Conservation (phyloP, 495 filamentous ascomycete species). For the Xylaria venustula region DNA sequence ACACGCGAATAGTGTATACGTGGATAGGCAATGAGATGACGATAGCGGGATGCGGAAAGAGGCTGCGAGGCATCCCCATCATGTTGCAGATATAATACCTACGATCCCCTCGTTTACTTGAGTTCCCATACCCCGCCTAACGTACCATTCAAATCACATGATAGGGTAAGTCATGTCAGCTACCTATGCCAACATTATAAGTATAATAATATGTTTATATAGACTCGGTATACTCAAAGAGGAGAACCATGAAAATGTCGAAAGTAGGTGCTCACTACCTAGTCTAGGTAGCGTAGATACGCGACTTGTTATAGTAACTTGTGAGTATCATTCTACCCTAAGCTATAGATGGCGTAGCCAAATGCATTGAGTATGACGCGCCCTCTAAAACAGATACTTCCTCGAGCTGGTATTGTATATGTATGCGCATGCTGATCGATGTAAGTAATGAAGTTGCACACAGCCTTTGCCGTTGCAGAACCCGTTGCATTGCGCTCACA, state of each 20-base stretch:
- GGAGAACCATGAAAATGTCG: background rate
- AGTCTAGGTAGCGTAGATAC: background rate
- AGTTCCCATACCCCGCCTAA: background rate
- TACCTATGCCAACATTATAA: too few species aligned
- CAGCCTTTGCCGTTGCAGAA: background rate
- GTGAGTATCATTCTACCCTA: too few species aligned
- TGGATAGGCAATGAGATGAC: background rate
- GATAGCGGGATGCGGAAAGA: background rate
- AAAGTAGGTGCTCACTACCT: too few species aligned
- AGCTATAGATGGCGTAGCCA: too few species aligned
- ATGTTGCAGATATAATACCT: too few species aligned
- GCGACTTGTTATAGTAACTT: too few species aligned
- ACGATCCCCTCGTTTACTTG: too few species aligned
- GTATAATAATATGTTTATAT: too few species aligned
- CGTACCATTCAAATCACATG: constrained; percentile 1
- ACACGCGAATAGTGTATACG: background rate
- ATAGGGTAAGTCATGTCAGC: background rate
- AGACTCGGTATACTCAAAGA: background rate
- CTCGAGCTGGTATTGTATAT: too few species aligned
- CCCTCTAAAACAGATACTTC: too few species aligned
- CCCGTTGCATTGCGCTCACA: background rate
- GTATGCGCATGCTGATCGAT: too few species aligned
- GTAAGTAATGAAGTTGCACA: background rate
- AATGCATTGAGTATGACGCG: too few species aligned
- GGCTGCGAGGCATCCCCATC: background rate